Evolutionary conservation across 1,139 yeast species (phyloP), one percentile per base, ranked within the genome.

Genomic region (Debaryomyces sp.): DNA sequence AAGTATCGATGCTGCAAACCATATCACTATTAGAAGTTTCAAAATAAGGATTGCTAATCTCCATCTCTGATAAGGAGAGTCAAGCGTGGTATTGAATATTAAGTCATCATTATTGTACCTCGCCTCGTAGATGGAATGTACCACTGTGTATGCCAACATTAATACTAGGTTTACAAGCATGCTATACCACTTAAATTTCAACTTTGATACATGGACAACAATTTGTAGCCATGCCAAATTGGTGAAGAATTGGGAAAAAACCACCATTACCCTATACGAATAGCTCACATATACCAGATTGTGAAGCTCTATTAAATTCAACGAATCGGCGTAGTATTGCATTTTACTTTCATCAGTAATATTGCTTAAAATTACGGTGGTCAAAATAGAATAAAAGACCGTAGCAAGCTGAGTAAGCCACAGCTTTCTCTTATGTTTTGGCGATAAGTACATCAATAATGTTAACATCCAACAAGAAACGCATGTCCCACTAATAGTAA

Each of bases 391-490:
- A 53, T 71, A 72, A 50, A 78, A 66, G 4, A 79, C 53, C 15
- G 82, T 79, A 4, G 83, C 74, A 10, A 77, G 41, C 44, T 76
- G 77, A 13, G 82, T 65, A 30, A 75, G 58, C 41, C 69, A 53
- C 1, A 87, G 85, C 49, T 81, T 78, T 13, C 77, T 55, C 49
- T 70, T 71, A 53, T 77, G 78, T 17, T 67, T 68, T 0, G 82
- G 77, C 17, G 81, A 73, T 34, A 82, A 60, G 44, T 71, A 62
- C 36, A 80, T 64, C 45, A 81, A 58, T 22, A 80, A 55, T 42
- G 81, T 62, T 34, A 82, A 66, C 81, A 82, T 77, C 87, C 87
- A 82, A 33, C 77, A 64, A 2, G 80, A 68, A 3, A 77, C 75
- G 55, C 79, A 75, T 24, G 71, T 60, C 3, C 78, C 80, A 50